Evolutionary conservation across 768 basidiomycete genomes (phyloP).

Genomic region (Suillus subaureus): DNA sequence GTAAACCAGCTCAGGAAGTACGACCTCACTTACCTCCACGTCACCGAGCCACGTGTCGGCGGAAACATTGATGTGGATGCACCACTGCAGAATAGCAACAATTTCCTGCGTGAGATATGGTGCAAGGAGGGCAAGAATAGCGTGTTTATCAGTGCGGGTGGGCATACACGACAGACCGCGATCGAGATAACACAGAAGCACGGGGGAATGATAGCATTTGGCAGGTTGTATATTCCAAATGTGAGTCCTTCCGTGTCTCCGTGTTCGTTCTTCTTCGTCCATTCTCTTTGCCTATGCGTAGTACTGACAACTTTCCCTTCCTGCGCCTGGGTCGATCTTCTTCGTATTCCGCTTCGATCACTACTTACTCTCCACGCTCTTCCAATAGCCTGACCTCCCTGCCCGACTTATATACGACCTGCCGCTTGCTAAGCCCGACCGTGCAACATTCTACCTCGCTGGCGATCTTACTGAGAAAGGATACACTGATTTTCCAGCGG

Average conservation of each 20-base stretch:
- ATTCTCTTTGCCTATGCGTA: neutral
- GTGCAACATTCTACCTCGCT: constrained; percentile 30
- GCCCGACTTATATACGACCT: constrained; percentile 31
- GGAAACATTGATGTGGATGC: constrained; percentile 9
- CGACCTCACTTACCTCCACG: constrained; percentile 45
- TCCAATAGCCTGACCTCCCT: constrained; percentile 37
- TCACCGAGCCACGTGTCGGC: constrained; percentile 35
- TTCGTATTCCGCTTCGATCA: neutral
- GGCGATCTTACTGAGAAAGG: constrained; percentile 28
- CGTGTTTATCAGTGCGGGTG: constrained; percentile 11
- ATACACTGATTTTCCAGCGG: constrained; percentile 25
- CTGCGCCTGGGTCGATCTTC: too few relatives aligned
- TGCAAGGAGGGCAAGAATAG: constrained; percentile 7
- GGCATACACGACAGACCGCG: constrained; percentile 6
- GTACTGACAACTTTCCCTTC: neutral
- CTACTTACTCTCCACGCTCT: neutral
- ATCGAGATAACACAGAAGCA: neutral
- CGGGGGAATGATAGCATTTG: neutral
- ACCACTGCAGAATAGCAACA: constrained; percentile 22
- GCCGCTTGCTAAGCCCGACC: constrained; percentile 27
- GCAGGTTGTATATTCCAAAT: neutral
- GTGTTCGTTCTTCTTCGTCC: neutral
- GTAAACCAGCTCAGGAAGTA: constrained; percentile 25
- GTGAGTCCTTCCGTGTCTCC: neutral
- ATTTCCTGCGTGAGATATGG: constrained; percentile 32